Conservation (phyloP, 768 basidiomycete species). For the Tulasnella sp. region DNA sequence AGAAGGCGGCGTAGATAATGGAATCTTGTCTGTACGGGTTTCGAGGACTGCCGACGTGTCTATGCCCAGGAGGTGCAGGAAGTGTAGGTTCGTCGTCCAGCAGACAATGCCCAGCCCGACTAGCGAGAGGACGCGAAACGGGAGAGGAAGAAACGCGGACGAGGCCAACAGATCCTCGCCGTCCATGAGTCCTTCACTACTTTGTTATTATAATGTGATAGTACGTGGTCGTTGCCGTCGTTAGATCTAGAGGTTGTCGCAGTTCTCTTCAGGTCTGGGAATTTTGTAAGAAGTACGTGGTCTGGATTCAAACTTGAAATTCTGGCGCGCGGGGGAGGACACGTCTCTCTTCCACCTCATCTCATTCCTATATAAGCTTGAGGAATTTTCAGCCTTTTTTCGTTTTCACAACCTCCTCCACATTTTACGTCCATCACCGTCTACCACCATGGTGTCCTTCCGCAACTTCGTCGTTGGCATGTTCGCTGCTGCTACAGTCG, state of each 20-base stretch:
- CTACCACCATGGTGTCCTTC: neutral
- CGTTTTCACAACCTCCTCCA: neutral
- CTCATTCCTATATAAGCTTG: neutral
- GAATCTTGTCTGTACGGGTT: conserved; percentile 32
- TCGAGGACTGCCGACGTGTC: conserved; percentile 69
- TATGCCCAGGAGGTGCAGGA: conserved; percentile 62
- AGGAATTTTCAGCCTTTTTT: neutral
- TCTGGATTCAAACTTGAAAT: neutral
- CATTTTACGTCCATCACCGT: neutral
- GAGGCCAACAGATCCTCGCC: conserved; percentile 14
- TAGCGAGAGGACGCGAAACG: conserved; percentile 81
- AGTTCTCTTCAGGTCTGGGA: neutral
- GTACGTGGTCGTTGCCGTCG: neutral
- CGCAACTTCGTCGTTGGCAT: conserved; percentile 39
- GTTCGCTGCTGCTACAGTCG: conserved; percentile 9
- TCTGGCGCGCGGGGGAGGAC: neutral
- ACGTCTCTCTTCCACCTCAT: conserved; percentile 4
- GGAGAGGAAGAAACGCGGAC: conserved; percentile 54
- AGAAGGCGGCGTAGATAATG: conserved; percentile 6
- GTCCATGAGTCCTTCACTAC: neutral
- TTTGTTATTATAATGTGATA: neutral
- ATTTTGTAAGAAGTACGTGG: neutral
- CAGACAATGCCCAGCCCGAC: conserved; percentile 71
- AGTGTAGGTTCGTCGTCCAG: conserved; percentile 92
- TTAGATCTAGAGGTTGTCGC: neutral